phyloP scores from a whole-genome alignment of 345 rosid genomes.

The Aegle marmelos region DNA sequence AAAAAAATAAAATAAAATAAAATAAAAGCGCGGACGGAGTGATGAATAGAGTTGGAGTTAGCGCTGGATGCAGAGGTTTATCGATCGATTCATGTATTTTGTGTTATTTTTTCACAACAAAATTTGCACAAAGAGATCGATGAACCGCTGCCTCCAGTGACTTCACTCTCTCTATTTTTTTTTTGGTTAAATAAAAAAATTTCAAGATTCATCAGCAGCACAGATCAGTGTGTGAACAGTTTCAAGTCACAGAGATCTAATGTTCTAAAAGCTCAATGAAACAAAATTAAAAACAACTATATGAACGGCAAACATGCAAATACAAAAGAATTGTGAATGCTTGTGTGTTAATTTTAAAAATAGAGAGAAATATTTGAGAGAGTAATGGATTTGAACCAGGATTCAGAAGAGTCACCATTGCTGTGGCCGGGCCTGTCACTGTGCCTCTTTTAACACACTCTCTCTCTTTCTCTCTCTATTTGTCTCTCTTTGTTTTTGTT shows the following conservation, averaged over 20 bases:
- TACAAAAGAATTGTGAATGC: neutral
- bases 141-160: slow-evolving; percentile 99
- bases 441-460: neutral
- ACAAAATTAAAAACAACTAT: neutral
- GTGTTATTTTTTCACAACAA: slow-evolving; percentile 26
- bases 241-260: slow-evolving; percentile 27
- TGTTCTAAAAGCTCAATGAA: neutral
- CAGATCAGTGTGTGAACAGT: neutral
- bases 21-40: no score
- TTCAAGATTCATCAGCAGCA: neutral
- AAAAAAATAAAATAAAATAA: no score
- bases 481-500: no score
- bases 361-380: slow-evolving; percentile 3
- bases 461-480: slow-evolving; percentile 18
- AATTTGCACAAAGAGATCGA: slow-evolving; percentile 86
- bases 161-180: slow-evolving; percentile 23
- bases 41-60: slow-evolving; percentile 17
- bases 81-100: slow-evolving; percentile 87
- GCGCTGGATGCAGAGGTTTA: slow-evolving; percentile 99
- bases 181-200: neutral
- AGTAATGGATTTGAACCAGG: slow-evolving; percentile 15
- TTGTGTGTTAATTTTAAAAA: neutral
- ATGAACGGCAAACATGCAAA: neutral
- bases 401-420: slow-evolving; percentile 31
- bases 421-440: slow-evolving; percentile 7